A percentile compares a stretch with the other conserved stretches of the same genome.
These are phyloP conservation scores for Hsuehochloa calcarea DNA, from an alignment of 176 grass and related monocot genomes.

Conservation along the genomic window DNA sequence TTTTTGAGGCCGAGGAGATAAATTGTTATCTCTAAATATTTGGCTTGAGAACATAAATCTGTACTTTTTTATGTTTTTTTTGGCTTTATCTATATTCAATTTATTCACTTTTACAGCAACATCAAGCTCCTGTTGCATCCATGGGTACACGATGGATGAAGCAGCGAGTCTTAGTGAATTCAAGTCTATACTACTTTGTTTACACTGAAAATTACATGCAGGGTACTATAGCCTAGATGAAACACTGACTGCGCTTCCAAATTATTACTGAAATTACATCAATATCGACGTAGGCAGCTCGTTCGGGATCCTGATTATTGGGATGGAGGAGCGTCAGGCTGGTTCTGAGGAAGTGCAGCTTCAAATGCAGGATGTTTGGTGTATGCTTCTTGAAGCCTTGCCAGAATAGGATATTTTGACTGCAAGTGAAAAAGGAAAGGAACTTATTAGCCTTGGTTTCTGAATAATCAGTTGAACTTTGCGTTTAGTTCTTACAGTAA, in stretches of 20 bases:
- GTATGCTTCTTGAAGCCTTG: neutral
- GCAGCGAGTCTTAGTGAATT: too few species aligned
- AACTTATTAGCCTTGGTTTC: neutral
- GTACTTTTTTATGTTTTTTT: too few species aligned
- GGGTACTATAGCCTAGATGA: too few species aligned
- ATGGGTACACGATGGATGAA: too few species aligned
- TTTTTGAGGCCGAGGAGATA: too few species aligned
- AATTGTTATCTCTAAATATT: too few species aligned
- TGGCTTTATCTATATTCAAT: too few species aligned
- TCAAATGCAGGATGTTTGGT: conserved; percentile 11
- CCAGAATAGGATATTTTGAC: conserved; percentile 19
- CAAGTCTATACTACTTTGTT: too few species aligned
- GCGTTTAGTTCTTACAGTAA: neutral
- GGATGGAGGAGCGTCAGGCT: conserved; percentile 12
- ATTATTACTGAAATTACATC: neutral
- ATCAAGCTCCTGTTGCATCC: too few species aligned
- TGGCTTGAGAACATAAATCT: too few species aligned
- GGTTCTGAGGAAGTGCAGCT: conserved; percentile 3
- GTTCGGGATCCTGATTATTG: neutral
- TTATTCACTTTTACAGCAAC: too few species aligned
- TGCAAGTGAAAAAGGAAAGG: neutral
- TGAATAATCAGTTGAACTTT: neutral
- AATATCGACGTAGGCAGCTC: neutral
- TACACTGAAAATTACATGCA: too few species aligned
- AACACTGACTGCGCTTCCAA: neutral